These are phyloP conservation scores for Syncephalis plumigaleata DNA, from an alignment of 371 early-diverging fungal genomes.

Conservation along the genomic window DNA sequence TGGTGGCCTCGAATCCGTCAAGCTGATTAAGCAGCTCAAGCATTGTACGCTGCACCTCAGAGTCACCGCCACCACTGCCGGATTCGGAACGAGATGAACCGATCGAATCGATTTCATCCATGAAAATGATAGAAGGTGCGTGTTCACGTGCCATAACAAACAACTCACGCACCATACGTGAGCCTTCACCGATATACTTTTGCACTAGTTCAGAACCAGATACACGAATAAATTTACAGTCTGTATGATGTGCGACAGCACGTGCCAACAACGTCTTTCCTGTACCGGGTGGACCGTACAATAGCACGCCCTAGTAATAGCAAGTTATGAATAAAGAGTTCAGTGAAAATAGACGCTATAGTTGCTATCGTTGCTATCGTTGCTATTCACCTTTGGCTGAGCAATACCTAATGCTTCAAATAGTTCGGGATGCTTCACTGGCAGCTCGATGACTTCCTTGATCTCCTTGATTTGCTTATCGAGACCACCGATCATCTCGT, in stretches of 20 bases:
- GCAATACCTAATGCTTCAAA: conserved; percentile 99
- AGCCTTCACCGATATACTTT: conserved; percentile 99
- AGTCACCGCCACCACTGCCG: conserved; percentile 77
- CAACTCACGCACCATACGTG: conserved; percentile 97
- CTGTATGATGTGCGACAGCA: conserved; percentile 99
- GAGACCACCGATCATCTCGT: conserved; percentile 99
- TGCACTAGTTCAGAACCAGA: conserved; percentile 99
- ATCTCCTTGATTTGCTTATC: conserved; percentile 99
- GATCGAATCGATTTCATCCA: conserved; percentile 99
- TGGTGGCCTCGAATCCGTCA: conserved; percentile 98
- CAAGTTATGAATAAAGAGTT: background rate
- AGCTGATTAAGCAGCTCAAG: conserved; percentile 98
- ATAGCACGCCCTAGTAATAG: conserved; percentile 60
- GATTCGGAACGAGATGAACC: conserved; percentile 88
- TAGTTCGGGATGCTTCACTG: conserved; percentile 98
- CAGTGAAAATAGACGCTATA: background rate
- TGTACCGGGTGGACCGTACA: conserved; percentile 99
- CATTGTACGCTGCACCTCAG: conserved; percentile 99
- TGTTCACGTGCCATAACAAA: conserved; percentile 99
- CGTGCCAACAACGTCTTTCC: conserved; percentile 98
- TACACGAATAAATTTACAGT: conserved; percentile 99
- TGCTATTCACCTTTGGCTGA: conserved; percentile 76
- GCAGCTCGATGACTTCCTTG: conserved; percentile 98
- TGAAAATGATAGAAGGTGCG: conserved; percentile 98
- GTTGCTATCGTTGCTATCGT: no score